phyloP scores from a whole-genome alignment of 306 rosid species.

The Rosa persica region DNA sequence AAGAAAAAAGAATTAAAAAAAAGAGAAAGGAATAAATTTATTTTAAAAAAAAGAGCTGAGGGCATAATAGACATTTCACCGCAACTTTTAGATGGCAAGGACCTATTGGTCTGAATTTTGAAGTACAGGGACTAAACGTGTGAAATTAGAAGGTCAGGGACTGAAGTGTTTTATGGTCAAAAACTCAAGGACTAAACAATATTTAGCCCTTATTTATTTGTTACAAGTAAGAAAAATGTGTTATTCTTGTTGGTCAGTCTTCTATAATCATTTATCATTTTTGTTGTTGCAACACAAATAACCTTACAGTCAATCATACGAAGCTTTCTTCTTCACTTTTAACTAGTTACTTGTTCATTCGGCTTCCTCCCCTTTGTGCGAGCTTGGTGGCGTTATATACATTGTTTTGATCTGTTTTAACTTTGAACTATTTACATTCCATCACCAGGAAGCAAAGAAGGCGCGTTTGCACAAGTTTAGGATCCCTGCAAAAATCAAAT shows the following conservation, averaged over 20 bases:
- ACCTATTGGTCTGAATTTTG: too few relatives aligned
- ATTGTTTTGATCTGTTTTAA: background rate
- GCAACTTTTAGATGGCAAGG: too few relatives aligned
- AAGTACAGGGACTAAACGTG: too few relatives aligned
- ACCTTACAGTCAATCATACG: background rate
- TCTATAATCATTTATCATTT: background rate
- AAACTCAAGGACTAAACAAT: too few relatives aligned
- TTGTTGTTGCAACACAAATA: background rate
- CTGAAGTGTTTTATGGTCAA: too few relatives aligned
- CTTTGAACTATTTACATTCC: conserved; percentile 6
- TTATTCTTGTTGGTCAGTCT: background rate
- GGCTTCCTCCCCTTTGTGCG: background rate
- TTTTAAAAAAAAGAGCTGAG: too few relatives aligned
- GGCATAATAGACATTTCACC: too few relatives aligned
- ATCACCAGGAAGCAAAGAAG: conserved; percentile 79
- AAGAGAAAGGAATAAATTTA: too few relatives aligned
- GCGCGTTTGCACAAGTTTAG: conserved; percentile 75
- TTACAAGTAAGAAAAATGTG: background rate
- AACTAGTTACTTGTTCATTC: background rate
- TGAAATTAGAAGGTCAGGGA: too few relatives aligned
- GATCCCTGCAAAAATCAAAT: conserved; percentile 74
- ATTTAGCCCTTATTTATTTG: too few relatives aligned
- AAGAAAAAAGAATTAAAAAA: too few relatives aligned
- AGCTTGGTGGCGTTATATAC: background rate
- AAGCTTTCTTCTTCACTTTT: background rate